Evolutionary conservation across 257 asterid genomes (phyloP).

Genomic region (Fraxinus cuspidata): DNA sequence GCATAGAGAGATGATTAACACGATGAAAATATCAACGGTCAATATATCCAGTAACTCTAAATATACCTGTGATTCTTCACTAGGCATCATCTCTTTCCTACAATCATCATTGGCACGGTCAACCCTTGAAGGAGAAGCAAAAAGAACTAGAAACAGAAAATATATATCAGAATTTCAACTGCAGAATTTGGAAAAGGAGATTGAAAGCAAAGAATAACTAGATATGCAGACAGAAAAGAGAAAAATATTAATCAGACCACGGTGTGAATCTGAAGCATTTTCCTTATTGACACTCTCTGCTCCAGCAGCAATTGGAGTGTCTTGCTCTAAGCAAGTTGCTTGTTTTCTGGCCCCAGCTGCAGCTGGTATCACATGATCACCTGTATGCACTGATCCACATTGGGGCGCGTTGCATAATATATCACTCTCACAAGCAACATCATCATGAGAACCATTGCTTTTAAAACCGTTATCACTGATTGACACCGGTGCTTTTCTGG

Average conservation of each 20-base stretch:
- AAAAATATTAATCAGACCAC: constrained; percentile 29
- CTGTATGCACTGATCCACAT: constrained; percentile 40
- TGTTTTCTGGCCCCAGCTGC: constrained; percentile 40
- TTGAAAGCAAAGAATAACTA: constrained; percentile 3
- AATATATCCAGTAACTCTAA: constrained; percentile 22
- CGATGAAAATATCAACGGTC: constrained; percentile 17
- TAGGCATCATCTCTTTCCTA: constrained; percentile 35
- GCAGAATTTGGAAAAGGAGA: constrained; percentile 23
- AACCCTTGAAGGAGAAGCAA: constrained; percentile 42
- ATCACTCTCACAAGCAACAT: constrained; percentile 31
- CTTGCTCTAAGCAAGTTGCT: constrained; percentile 41
- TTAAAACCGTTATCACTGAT: constrained; percentile 40
- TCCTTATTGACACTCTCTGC: constrained; percentile 35
- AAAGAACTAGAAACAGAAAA: constrained; percentile 37
- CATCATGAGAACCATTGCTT: constrained; percentile 34
- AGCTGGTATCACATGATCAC: constrained; percentile 34
- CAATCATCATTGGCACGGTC: constrained; percentile 33
- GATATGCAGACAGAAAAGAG: constrained; percentile 13
- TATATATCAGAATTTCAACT: constrained; percentile 17
- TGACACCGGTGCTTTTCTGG: constrained; percentile 33
- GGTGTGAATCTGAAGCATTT: constrained; percentile 41
- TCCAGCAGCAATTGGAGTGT: constrained; percentile 34
- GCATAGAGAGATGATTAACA: constrained; percentile 6
- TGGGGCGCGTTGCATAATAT: constrained; percentile 35
- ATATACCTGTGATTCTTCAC: constrained; percentile 59